phyloP scores from a whole-genome alignment of 208 protist species.

The Acanthamoeba sp. region DNA sequence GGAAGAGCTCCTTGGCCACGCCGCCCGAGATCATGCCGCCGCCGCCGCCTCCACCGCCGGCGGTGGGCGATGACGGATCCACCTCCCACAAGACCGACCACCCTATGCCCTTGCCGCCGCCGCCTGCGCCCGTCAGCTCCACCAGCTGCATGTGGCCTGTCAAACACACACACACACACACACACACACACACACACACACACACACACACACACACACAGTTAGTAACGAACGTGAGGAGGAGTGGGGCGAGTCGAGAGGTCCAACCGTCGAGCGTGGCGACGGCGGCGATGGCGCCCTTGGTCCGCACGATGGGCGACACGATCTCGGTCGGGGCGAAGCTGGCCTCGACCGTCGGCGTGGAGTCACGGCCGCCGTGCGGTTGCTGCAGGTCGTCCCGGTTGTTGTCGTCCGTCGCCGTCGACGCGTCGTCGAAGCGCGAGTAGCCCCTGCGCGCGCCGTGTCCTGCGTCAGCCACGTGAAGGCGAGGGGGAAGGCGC shows the following conservation, averaged over 20 bases:
- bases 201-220: background rate
- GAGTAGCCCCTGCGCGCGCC: background rate
- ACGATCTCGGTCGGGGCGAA: conserved; percentile 27
- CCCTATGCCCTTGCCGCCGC: background rate
- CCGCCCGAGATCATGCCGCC: no score
- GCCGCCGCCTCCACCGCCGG: background rate
- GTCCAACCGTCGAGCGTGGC: conserved; percentile 3
- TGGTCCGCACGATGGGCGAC: background rate
- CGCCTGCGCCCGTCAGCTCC: background rate
- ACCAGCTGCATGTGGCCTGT: conserved; percentile 25
- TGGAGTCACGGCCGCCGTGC: background rate
- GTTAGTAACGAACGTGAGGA: background rate
- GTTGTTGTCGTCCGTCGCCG: background rate
- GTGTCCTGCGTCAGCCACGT: no score
- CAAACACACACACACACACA: background rate
- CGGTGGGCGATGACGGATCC: background rate
- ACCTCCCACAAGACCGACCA: background rate
- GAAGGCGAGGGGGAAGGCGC: background rate
- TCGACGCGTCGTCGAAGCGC: background rate
- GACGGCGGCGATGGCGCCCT: background rate
- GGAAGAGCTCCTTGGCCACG: conserved; percentile 42
- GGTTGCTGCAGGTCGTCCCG: background rate
- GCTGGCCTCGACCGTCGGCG: background rate
- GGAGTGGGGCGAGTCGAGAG: background rate
- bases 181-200: background rate